phyloP scores from a whole-genome alignment of 176 grass and related monocot species.

The Thinopyrum elongatum region DNA sequence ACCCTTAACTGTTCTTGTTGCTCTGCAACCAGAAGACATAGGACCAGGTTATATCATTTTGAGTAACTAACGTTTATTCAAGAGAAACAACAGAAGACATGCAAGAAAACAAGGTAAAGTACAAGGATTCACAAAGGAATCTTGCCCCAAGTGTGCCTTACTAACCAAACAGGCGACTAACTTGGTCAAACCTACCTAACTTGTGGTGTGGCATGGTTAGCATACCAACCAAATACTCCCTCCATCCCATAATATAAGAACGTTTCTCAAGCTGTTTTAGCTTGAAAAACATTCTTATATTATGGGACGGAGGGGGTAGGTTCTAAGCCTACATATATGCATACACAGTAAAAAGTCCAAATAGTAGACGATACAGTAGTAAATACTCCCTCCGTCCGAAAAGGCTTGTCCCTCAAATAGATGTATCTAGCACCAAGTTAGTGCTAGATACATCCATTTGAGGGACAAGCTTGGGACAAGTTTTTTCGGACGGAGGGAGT shows the following conservation, averaged over 20 bases:
- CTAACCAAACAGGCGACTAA: background rate
- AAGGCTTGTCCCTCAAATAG: no score
- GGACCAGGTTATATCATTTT: background rate
- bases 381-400: background rate
- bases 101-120: slow-evolving; percentile 16
- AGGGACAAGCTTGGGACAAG: no score
- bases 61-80: slow-evolving; percentile 20
- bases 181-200: no score
- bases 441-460: no score
- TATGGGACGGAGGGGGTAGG: no score
- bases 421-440: no score
- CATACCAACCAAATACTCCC: no score
- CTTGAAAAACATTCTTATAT: no score
- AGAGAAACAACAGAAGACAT: slow-evolving; percentile 1
- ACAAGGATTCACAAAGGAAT: background rate
- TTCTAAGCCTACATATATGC: background rate
- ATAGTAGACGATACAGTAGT: background rate
- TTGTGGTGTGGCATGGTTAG: no score
- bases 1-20: slow-evolving; percentile 69
- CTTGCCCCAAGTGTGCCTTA: background rate
- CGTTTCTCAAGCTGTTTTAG: no score
- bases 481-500: no score
- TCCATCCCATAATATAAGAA: no score
- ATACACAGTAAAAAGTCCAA: background rate
- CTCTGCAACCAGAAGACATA: slow-evolving; percentile 45